Percentiles rank a stretch among this genome's conserved stretches.
phyloP scores from a whole-genome alignment of 1,284 basidiomycete genomes.

The Pholiota adiposa region DNA sequence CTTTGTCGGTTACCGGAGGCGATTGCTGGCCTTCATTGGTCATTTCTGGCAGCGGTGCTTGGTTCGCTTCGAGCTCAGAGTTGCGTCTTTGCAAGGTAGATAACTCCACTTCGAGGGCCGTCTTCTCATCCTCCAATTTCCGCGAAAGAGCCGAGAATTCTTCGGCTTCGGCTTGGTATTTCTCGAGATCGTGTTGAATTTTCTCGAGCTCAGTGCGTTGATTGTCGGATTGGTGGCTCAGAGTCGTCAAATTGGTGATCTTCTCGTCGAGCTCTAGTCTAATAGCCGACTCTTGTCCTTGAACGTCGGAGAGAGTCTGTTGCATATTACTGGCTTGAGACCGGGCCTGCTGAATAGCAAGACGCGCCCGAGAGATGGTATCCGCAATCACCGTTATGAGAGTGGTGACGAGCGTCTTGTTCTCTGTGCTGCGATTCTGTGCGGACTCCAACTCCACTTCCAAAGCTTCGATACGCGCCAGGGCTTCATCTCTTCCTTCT shows the following conservation, averaged over 20 bases:
- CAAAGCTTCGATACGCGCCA: constrained; percentile 56
- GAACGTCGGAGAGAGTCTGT: constrained; percentile 1
- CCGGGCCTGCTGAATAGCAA: constrained; percentile 21
- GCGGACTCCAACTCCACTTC: constrained; percentile 52
- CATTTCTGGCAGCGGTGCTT: constrained; percentile 14
- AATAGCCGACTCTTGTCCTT: constrained; percentile 2
- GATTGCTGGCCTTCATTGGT: constrained; percentile 18
- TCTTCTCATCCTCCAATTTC: constrained; percentile 19
- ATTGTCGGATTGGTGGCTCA: constrained; percentile 14
- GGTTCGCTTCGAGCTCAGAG: constrained; percentile 13
- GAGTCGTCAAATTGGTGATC: constrained; percentile 4
- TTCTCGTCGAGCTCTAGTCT: constrained; percentile 23
- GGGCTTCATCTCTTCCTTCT: constrained; percentile 66
- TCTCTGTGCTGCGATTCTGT: constrained; percentile 38
- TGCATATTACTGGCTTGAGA: constrained; percentile 16
- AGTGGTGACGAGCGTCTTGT: constrained; percentile 34
- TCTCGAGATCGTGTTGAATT: constrained; percentile 15
- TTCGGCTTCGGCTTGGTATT: constrained; percentile 18
- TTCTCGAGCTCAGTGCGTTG: constrained; percentile 19
- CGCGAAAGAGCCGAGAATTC: constrained; percentile 15
- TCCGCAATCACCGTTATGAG: constrained; percentile 42
- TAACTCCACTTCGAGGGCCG: constrained; percentile 17
- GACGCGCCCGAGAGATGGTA: constrained; percentile 31
- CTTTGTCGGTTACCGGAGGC: constrained; percentile 26
- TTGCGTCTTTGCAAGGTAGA: constrained; percentile 8